Evolutionary conservation across 2,329 filamentous ascomycete genomes (phyloP), one percentile per base, ranked within the genome.

Genomic region (Ceratocystis ficicola): DNA sequence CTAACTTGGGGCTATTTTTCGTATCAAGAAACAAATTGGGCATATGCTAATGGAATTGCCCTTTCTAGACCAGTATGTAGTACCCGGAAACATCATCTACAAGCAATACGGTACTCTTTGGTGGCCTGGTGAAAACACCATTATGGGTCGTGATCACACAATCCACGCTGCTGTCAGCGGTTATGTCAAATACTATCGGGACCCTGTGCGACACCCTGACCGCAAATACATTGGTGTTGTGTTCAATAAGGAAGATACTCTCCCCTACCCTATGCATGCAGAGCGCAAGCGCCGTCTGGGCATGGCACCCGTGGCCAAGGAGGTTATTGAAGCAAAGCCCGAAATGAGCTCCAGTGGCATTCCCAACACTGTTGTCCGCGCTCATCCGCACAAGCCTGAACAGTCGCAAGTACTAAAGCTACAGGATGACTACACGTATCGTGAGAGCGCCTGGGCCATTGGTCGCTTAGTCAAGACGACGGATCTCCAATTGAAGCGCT

Each of bases 61-160:
- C 46, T 41, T 48, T 20, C 67, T 73, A 92, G 88, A 93, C 74
- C 88, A 96, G 79, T 95, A 87, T 75, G 94, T 99, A 44, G 88
- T 96, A 67, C 88, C 92, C 3, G 94, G 94, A 65, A 97, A 96
- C 79, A 99, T 99, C 76, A 89, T 99, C 77, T 99, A 94, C 83
- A 91, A 90, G 74, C 94, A 99, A 77, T 87, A 93, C 72, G 94
- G 94, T 71, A 95, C 94, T 3, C 84, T 86, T 72, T 99, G 94
- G 94, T 93, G 87, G 75, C 88, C 94, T 0, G 94, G 94, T 72
- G 94, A 97, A 75, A 97, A 99, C 77, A 90, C 89, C 76, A 89
- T 86, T 72, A 93, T 97, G 80, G 94, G 94, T 63, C 88, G 94
- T 68, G 92, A 99, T 76, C 94, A 97, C 79, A 97, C 93, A 63